These are phyloP conservation scores for Drosera capensis DNA, from an alignment of 148 eudicot species.

Conservation along the genomic window DNA sequence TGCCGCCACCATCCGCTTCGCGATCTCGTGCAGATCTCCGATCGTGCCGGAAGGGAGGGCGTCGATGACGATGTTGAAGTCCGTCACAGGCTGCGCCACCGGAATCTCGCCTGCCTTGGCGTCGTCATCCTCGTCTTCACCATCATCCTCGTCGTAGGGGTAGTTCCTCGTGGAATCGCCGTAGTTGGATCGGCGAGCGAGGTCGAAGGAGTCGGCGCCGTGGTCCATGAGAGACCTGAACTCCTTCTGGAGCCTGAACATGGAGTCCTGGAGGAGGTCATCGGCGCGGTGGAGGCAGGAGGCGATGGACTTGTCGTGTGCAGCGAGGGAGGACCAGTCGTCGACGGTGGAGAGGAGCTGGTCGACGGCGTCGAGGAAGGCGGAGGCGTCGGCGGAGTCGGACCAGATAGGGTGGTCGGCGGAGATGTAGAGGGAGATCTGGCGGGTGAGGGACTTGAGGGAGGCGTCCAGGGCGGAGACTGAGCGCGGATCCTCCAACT, in stretches of 20 bases:
- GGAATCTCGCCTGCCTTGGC: conserved; percentile 38
- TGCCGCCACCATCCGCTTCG: conserved; percentile 60
- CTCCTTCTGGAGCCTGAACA: conserved; percentile 63
- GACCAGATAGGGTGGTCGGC: conserved; percentile 58
- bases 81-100: conserved; percentile 59
- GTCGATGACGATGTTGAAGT: conserved; percentile 56
- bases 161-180: conserved; percentile 10
- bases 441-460: conserved; percentile 35
- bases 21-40: conserved; percentile 57
- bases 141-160: conserved; percentile 7
- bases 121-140: conserved; percentile 17
- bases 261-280: conserved; percentile 50
- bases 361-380: conserved; percentile 51
- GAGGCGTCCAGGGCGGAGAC: conserved; percentile 27
- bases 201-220: conserved; percentile 36
- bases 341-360: conserved; percentile 29
- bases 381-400: conserved; percentile 28
- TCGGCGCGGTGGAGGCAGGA: conserved; percentile 47
- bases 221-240: conserved; percentile 43
- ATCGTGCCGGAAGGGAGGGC: conserved; percentile 67
- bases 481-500: too few species aligned
- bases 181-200: conserved; percentile 5
- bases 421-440: conserved; percentile 38
- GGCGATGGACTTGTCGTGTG: conserved; percentile 29
- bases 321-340: conserved; percentile 38